Percentiles rank a stretch among this genome's conserved stretches.
Evolutionary conservation across 2,329 filamentous ascomycete genomes (phyloP).

Genomic region (Diaporthe batatas): DNA sequence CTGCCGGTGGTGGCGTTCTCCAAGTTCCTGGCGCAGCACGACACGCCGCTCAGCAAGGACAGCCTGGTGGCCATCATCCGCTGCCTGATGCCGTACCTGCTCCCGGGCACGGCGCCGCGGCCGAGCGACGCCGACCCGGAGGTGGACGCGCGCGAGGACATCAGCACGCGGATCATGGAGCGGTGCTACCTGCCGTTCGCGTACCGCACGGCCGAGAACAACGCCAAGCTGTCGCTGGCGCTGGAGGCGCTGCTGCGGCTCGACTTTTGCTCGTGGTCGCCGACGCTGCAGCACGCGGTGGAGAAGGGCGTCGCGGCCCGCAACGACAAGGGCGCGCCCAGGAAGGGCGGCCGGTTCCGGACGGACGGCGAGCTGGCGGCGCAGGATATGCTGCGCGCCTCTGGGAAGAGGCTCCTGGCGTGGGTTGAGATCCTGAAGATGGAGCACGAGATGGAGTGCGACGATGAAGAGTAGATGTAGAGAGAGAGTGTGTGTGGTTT

Average conservation of each 20-base stretch:
- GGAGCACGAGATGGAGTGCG: not conserved
- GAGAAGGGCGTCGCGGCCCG: slow-evolving; percentile 64
- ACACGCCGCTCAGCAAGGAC: slow-evolving; percentile 53
- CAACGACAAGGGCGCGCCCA: slow-evolving; percentile 60
- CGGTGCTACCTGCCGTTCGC: slow-evolving; percentile 75
- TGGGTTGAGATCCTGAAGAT: slow-evolving; percentile 27
- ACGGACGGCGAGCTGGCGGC: slow-evolving; percentile 38
- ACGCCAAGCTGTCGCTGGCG: slow-evolving; percentile 78
- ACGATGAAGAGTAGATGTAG: slow-evolving; percentile 1
- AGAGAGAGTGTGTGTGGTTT: not conserved
- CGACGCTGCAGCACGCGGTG: slow-evolving; percentile 55
- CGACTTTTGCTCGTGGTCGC: slow-evolving; percentile 57
- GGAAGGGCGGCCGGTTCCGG: slow-evolving; percentile 51
- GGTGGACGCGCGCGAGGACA: slow-evolving; percentile 52
- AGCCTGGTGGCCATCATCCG: slow-evolving; percentile 61
- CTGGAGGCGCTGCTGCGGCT: slow-evolving; percentile 75
- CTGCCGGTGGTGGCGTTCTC: slow-evolving; percentile 70
- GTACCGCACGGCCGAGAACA: slow-evolving; percentile 75
- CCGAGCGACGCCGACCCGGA: slow-evolving; percentile 57
- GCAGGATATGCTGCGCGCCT: slow-evolving; percentile 39
- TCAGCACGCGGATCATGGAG: slow-evolving; percentile 63
- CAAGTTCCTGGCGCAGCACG: slow-evolving; percentile 62
- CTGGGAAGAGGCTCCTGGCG: slow-evolving; percentile 35
- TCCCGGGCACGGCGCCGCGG: slow-evolving; percentile 58
- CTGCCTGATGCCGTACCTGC: slow-evolving; percentile 58